phyloP scores from a whole-genome alignment of 805 yeast species.

The Kazachstania psychrophila region DNA sequence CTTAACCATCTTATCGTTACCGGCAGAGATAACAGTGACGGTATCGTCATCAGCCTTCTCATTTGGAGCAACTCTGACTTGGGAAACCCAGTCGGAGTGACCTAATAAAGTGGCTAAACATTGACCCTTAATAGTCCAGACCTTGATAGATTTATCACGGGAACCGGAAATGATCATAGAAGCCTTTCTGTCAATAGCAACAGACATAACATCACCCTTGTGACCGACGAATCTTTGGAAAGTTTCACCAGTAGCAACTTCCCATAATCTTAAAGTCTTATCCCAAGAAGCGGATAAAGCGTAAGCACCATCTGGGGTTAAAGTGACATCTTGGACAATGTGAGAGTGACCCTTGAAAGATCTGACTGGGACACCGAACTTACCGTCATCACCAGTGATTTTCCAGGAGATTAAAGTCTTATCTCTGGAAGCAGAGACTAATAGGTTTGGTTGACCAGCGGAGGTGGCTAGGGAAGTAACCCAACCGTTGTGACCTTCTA shows the following conservation, averaged over 20 bases:
- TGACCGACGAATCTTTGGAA: conserved; percentile 96
- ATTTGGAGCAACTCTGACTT: conserved; percentile 91
- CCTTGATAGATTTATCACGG: conserved; percentile 97
- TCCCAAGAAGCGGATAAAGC: conserved; percentile 99
- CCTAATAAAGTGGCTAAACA: conserved; percentile 90
- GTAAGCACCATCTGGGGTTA: conserved; percentile 95
- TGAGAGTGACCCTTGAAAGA: conserved; percentile 98
- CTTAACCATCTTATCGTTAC: conserved; percentile 98
- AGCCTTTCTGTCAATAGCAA: conserved; percentile 90
- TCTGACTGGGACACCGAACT: conserved; percentile 97
- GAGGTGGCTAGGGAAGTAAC: conserved; percentile 98
- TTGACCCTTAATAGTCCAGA: conserved; percentile 98
- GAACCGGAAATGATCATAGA: conserved; percentile 98
- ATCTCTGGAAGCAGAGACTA: conserved; percentile 98
- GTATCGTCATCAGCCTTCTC: conserved; percentile 39
- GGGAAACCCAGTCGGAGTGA: conserved; percentile 98
- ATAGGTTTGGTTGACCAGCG: conserved; percentile 94
- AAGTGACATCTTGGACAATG: conserved; percentile 95
- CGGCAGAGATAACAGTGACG: conserved; percentile 85
- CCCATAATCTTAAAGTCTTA: conserved; percentile 98
- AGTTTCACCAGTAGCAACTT: conserved; percentile 86
- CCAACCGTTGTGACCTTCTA: conserved; percentile 96
- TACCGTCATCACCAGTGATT: conserved; percentile 90
- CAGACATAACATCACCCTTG: conserved; percentile 94
- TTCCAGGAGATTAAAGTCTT: conserved; percentile 98